Evolutionary conservation across 805 yeast species (phyloP), one percentile per base, ranked within the genome.

Genomic region (Torulaspora quercuum): DNA sequence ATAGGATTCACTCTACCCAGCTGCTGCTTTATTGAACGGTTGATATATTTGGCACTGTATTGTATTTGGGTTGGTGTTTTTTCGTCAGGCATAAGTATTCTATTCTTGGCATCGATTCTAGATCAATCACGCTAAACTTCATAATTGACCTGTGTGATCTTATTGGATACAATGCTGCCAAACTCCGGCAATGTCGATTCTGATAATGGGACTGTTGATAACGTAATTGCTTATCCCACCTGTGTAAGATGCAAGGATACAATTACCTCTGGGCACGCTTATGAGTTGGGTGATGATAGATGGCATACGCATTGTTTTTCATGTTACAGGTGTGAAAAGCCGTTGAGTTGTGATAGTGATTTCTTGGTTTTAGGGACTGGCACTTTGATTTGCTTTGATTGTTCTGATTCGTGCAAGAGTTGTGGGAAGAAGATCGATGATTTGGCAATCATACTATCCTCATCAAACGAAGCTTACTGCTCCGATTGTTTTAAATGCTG

Each of bases 401-500:
- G 98, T 60, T 84, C 95, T n/a, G 94, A 90, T 58, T 75, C 81
- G 28, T 90, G 98, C 61, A 77, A 77, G 49, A 77, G 80, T 41
- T 90, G 98, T 68, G 75, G 78, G 32, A 82, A 81, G 55, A 84
- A 86, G 58, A 92, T 90, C 45, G 90, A 84, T 49, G 96, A 90
- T 59, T 70, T 87, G 67, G 97, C 98, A 9, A 89, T 92, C 19
- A 52, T 60, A 4, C 35, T 58, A 15, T 88, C 97, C 1, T 88
- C 97, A 1, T 95, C 96, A 16, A 94, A 92, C 51, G 90, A 85
- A 57, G 96, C 97, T 3, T 92, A 86, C 60, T 92, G 97, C 60
- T 77, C 94, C 6, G 70, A 72, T 33, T 90, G 98, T 61, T 92
- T 90, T 66, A 78, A 78, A 52, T 90, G 98, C 61, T 76, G 90